Evolutionary conservation across 768 basidiomycete genomes (phyloP), one percentile per base, ranked within the genome.

Genomic region (Epithele typhae): DNA sequence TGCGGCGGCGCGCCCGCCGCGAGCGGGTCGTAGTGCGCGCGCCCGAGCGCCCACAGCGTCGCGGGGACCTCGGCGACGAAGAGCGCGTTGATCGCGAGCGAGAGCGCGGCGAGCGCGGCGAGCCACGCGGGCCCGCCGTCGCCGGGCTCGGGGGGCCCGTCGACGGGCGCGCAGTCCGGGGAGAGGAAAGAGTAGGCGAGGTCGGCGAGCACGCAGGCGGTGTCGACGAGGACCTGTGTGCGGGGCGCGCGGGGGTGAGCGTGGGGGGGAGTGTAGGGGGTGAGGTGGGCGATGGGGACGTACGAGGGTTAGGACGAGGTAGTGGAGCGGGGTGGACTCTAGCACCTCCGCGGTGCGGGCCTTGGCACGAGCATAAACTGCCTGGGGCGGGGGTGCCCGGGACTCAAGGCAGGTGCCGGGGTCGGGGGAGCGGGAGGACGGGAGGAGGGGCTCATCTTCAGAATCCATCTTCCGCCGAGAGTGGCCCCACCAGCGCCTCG

Each of bases 41-140:
- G 37, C 6, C 89, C 87, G 24, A 87, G 73, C 0, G 83, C 76
- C 77, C 79, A 88, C 11, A 86, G 47, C 2, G 78, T 67, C 37
- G 87, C 48, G 2, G 88, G 84, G 42, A 92, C 85, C 78, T 92
- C 90, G 50, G 82, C 22, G 25, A 92, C 61, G 75, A 92, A 91
- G 60, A 87, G 59, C 4, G 77, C 74, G 46, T 82, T 87, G 41
- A 92, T 90, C 37, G 43, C 60, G 33, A 87, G 73, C 4, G 87
- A 90, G 43, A 84, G 64, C 45, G 76, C 69, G 6, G 81, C 65
- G 25, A 88, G 66, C 24, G 81, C 63, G 50, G 79, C 74, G 10
- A 91, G 74, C 84, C 84, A 89, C 18, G 57, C 32, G 1, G 84
- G 84, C 15, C 60, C 58, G n/a, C 15, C 12, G 30, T 32, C 30